Evolutionary conservation across 495 filamentous ascomycete genomes (phyloP).

Genomic region (Podospora bellae-mahoneyi): DNA sequence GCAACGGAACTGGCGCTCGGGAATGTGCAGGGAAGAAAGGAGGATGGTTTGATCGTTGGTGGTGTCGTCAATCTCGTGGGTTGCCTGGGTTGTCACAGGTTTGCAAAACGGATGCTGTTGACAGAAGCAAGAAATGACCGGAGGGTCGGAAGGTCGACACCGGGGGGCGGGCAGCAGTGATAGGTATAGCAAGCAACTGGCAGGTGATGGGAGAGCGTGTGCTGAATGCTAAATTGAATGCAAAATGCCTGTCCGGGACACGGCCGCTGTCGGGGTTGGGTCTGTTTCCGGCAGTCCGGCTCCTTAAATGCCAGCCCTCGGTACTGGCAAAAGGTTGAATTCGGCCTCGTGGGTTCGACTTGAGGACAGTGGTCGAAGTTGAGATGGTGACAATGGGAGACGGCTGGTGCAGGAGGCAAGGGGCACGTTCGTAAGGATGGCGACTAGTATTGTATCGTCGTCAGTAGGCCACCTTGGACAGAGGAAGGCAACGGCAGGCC

Average conservation of each 20-base stretch:
- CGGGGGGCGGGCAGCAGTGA: background rate
- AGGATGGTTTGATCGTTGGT: background rate
- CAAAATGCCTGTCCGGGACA: background rate
- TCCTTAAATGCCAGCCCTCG: slow-evolving; percentile 1
- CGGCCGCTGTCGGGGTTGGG: background rate
- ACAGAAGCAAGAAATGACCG: background rate
- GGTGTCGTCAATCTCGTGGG: background rate
- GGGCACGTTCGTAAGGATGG: slow-evolving; percentile 18
- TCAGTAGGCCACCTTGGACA: slow-evolving; percentile 28
- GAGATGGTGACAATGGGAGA: slow-evolving; percentile 8
- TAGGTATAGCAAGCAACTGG: background rate
- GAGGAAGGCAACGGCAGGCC: slow-evolving; percentile 15
- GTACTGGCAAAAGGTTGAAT: slow-evolving; percentile 1
- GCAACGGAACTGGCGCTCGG: slow-evolving; percentile 34
- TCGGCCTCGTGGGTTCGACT: slow-evolving; percentile 4
- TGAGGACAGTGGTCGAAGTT: slow-evolving; percentile 4
- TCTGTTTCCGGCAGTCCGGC: slow-evolving; percentile 1
- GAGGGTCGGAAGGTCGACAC: background rate
- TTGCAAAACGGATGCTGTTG: background rate
- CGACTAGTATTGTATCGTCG: slow-evolving; percentile 24
- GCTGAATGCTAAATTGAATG: background rate
- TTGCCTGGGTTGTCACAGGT: background rate
- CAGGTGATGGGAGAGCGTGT: no score
- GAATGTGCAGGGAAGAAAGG: slow-evolving; percentile 2
- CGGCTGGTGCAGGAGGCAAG: slow-evolving; percentile 11